Percentiles rank a stretch among this genome's conserved stretches.
Conservation (phyloP, 2,329 filamentous ascomycete species). For the Paraphaeosphaeria sporulosa region DNA sequence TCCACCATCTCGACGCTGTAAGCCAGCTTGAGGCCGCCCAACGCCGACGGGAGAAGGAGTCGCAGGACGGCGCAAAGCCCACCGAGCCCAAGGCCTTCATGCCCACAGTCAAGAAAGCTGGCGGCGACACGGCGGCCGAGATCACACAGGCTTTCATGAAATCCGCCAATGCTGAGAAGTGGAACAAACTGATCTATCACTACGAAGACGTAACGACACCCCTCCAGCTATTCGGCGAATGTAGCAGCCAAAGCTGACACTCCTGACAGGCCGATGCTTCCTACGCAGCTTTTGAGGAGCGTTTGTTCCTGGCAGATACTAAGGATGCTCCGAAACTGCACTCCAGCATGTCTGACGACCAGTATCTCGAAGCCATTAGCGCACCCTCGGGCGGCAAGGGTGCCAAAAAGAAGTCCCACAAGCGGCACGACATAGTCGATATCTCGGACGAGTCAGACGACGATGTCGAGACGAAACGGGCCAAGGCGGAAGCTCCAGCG, state of each 20-base stretch:
- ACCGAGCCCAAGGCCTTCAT: constrained; percentile 78
- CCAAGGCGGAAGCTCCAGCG: constrained; percentile 9
- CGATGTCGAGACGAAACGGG: constrained; percentile 18
- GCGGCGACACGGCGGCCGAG: constrained; percentile 70
- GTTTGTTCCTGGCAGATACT: constrained; percentile 66
- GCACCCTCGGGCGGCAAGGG: constrained; percentile 54
- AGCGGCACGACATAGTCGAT: constrained; percentile 35
- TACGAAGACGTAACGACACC: constrained; percentile 71
- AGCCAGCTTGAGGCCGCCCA: constrained; percentile 71
- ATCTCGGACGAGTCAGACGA: constrained; percentile 45
- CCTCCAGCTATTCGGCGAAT: not conserved
- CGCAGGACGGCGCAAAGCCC: constrained; percentile 52
- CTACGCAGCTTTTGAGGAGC: constrained; percentile 78
- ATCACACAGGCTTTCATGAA: constrained; percentile 80
- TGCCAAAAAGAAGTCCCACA: constrained; percentile 48
- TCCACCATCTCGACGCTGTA: constrained; percentile 89
- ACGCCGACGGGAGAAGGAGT: constrained; percentile 55
- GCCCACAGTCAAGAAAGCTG: constrained; percentile 82
- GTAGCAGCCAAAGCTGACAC: constrained; percentile 10
- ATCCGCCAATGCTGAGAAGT: constrained; percentile 80
- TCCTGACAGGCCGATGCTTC: constrained; percentile 65
- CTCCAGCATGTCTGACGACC: constrained; percentile 63
- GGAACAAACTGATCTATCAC: constrained; percentile 80
- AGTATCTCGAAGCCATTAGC: constrained; percentile 70
- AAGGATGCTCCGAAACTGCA: constrained; percentile 58